Evolutionary conservation across 179 eudicot species (phyloP), one percentile per base, ranked within the genome.

Genomic region (Gypsophila paniculata): DNA sequence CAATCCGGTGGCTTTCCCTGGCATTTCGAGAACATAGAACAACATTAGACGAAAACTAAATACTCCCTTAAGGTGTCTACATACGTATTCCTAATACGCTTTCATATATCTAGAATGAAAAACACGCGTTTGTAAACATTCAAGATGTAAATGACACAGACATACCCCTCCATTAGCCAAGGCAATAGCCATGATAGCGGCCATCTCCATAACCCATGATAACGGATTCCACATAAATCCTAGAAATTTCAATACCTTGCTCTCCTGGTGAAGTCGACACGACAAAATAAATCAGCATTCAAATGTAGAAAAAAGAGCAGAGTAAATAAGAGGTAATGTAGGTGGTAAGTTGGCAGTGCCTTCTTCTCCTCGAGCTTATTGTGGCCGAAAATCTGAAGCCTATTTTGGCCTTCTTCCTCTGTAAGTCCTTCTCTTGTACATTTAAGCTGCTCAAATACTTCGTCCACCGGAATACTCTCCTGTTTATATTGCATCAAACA

Each of bases 151-250:
- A n/a, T n/a, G n/a, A n/a, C n/a, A n/a, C n/a, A n/a, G 69, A 55
- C 12, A 44, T 71, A 90, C 96, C 71, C 85, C 86, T 84, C 97
- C 97, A 79, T 91, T 91, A 18, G 96, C 97, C 76, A 89, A 79
- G 34, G 69, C 93, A 81, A 91, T 91, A 39, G 97, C 96, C 85
- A 91, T 91, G 57, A 89, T 65, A 0, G 97, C 97, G 38, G 97
- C 97, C 38, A 70, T 51, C 76, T 91, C 97, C 96, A 91, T 91
- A 54, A 91, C 97, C 95, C 97, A 91, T 75, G 97, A 91, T 22
- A 91, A 72, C 1, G 97, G 97, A 77, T 91, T 91, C 97, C 97
- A 91, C 97, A 91, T 91, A 55, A 91, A 91, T 25, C 96, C 97
- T 69, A 91, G 66, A 63, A 91, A 91, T 64, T 87, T 89, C 0